Percentiles rank a stretch among this genome's conserved stretches.
Conservation (phyloP, 306 rosid genomes). For the Hippophae tibetana region DNA sequence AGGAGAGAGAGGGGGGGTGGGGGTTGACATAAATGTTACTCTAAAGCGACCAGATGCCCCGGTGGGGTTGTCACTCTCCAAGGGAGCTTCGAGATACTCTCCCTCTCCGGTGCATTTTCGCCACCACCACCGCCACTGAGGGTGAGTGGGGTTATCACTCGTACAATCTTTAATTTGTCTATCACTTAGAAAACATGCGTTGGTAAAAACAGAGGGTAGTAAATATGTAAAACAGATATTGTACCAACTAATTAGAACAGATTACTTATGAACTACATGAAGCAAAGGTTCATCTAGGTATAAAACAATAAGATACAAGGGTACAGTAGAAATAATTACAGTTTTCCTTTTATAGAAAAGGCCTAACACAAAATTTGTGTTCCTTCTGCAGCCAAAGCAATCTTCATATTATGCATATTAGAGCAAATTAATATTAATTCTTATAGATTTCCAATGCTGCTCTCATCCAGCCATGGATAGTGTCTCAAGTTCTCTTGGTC, state of each 20-base stretch:
- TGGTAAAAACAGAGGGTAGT: too few species aligned
- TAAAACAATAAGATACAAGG: too few species aligned
- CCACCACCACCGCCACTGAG: conserved; percentile 78
- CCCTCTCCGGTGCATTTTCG: conserved; percentile 63
- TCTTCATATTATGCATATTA: neutral
- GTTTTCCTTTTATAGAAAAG: neutral
- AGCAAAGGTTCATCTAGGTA: too few species aligned
- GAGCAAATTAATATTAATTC: neutral
- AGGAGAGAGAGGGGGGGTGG: conserved; percentile 81
- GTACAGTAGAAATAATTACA: neutral
- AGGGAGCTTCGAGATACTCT: conserved; percentile 67
- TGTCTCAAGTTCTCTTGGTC: conserved; percentile 39
- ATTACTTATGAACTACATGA: too few species aligned
- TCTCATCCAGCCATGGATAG: conserved; percentile 42
- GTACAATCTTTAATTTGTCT: too few species aligned
- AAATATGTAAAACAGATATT: too few species aligned
- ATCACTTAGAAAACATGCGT: too few species aligned
- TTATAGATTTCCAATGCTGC: conserved; percentile 17
- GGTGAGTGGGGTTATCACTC: conserved; percentile 25
- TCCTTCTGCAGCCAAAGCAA: neutral
- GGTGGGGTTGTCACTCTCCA: conserved; percentile 44
- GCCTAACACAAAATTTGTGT: neutral
- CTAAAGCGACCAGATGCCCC: conserved; percentile 55
- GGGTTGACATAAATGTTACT: conserved; percentile 53
- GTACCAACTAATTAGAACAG: too few species aligned